These are phyloP conservation scores for Lathyrus sativus DNA, from an alignment of 306 rosid genomes.

Conservation along the genomic window DNA sequence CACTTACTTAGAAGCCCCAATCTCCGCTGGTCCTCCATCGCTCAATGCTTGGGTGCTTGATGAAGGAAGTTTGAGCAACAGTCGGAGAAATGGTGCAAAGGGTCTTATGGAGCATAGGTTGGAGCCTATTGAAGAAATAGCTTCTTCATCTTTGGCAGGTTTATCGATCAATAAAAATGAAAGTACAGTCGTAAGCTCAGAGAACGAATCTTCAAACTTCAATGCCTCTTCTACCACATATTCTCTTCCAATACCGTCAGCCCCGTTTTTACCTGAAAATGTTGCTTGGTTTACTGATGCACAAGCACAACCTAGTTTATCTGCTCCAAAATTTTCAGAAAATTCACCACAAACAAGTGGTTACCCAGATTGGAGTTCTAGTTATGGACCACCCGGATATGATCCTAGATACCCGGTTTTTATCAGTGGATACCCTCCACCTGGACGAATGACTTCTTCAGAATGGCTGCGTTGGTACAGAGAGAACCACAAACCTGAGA, in stretches of 20 bases:
- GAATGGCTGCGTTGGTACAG: constrained; percentile 97
- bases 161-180: constrained; percentile 50
- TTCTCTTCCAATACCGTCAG: constrained; percentile 79
- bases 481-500: constrained; percentile 54
- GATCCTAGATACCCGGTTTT: constrained; percentile 50
- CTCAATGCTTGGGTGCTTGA: constrained; percentile 92
- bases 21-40: constrained; percentile 86
- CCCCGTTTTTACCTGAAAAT: constrained; percentile 81
- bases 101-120: constrained; percentile 48
- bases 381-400: constrained; percentile 48
- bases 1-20: constrained; percentile 47
- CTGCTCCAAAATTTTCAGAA: constrained; percentile 36
- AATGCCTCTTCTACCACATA: constrained; percentile 52
- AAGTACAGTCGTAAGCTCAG: constrained; percentile 36
- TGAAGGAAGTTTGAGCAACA: constrained; percentile 47
- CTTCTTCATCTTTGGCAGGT: constrained; percentile 48
- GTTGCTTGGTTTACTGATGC: constrained; percentile 61
- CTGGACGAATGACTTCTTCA: constrained; percentile 78
- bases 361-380: constrained; percentile 57
- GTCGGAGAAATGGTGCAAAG: constrained; percentile 48
- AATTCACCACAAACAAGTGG: constrained; percentile 38
- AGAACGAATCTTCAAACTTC: constrained; percentile 39
- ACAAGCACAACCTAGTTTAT: constrained; percentile 44
- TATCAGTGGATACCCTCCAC: constrained; percentile 47
- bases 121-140: constrained; percentile 67